phyloP scores from a whole-genome alignment of 2,329 filamentous ascomycete genomes.

The Talaromyces amestolkiae region DNA sequence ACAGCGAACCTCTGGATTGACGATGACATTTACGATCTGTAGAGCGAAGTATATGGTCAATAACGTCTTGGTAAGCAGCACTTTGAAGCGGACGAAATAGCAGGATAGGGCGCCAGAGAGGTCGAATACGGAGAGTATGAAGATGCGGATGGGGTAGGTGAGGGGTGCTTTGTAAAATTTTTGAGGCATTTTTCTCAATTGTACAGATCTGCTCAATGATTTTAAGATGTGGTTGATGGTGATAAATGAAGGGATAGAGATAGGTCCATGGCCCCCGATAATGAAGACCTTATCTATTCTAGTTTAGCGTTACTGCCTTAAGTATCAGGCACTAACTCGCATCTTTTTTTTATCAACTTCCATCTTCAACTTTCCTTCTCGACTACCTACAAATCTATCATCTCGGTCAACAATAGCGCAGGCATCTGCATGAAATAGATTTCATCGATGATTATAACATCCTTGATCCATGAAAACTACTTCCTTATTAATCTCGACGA shows the following conservation, averaged over 20 bases:
- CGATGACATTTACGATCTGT: neutral
- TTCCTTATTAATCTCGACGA: neutral
- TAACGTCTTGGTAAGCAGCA: neutral
- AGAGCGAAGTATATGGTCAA: neutral
- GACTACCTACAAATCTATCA: no score
- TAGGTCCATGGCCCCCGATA: neutral
- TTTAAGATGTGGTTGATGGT: neutral
- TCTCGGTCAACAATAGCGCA: no score
- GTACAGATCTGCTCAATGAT: neutral
- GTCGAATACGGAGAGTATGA: neutral
- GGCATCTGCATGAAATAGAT: no score
- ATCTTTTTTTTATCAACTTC: conserved; percentile 1
- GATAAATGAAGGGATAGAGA: neutral
- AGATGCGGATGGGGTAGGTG: neutral
- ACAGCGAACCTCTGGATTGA: neutral
- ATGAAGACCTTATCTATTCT: neutral
- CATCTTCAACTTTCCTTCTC: no score
- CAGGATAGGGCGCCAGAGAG: neutral
- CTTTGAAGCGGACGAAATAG: neutral
- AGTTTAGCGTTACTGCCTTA: neutral
- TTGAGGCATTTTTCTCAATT: neutral
- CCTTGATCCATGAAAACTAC: neutral
- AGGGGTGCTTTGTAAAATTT: neutral
- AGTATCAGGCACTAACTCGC: neutral
- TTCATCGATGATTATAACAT: conserved; percentile 21